Base-by-base conservation (phyloP, 1,139 yeast species). In the Taphrina wiesneri region DNA sequence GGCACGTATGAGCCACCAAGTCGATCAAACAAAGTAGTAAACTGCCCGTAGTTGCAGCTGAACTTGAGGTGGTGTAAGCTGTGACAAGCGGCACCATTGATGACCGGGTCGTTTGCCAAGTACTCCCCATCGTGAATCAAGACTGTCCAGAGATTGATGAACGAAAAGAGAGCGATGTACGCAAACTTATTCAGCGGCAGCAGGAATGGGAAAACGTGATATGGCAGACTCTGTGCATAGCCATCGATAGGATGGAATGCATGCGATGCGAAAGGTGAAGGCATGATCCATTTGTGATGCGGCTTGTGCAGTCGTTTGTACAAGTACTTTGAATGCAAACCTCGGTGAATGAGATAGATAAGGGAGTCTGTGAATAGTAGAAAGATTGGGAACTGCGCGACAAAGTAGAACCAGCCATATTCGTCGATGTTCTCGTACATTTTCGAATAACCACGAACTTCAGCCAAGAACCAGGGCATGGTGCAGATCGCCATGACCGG, bases 191-290 rank as follows among this genome's bases (percentile, higher is more conserved):
- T 95, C 72, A 93, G 83, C 59, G 98, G 99, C 85, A 93, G 89
- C 36, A 93, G 68, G 65, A 62, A 70, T 69, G 98, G 98, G 79
- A 83, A 93, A 69, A 91, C 70, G 76, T 93, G 99, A 79, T 93
- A 93, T 30, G 99, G 97, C 70, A 93, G 75, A 56, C 96, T 80
- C 57, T 62, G 65, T 3, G 57, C 52, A 80, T 88, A 93, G 51
- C 99, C 99, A 75, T 93, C 99, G 65, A 93, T 87, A 15, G 99
- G 99, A 78, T 93, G 97, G 90, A 93, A 93, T 25, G 99, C 98
- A 75, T 92, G 98, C 13, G 97, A 90, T 0, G 99, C 99, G 78
- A 88, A 93, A 41, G 99, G 99, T 2, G 99, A 92, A 71, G 98
- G 93, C 63, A 93, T 97, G 73, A 93, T 86, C 99, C 99, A 93